phyloP scores from a whole-genome alignment of 768 basidiomycete genomes.

The Imleria badia region DNA sequence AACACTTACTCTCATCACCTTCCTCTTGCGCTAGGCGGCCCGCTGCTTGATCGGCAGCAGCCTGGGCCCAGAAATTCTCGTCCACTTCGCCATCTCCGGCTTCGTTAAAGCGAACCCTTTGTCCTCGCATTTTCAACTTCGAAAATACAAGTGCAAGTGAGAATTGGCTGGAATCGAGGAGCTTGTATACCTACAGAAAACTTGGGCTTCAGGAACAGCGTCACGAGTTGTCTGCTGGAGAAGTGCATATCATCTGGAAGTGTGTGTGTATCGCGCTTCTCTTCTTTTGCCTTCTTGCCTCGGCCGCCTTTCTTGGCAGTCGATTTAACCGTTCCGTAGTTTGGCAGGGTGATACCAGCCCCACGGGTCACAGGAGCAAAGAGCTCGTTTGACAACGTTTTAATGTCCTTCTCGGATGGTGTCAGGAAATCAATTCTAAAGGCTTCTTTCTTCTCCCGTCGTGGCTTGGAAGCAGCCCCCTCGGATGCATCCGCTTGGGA shows the following conservation, averaged over 20 bases:
- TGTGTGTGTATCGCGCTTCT: constrained; percentile 71
- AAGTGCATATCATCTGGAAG: constrained; percentile 99
- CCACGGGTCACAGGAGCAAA: constrained; percentile 78
- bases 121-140: constrained; percentile 89
- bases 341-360: constrained; percentile 65
- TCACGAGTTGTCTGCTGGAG: constrained; percentile 83
- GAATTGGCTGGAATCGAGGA: background rate
- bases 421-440: constrained; percentile 80
- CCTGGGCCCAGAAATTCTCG: constrained; percentile 96
- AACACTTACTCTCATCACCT: constrained; percentile 59
- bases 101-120: constrained; percentile 52
- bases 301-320: constrained; percentile 36
- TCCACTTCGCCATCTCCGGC: constrained; percentile 86
- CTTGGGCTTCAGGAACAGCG: constrained; percentile 94
- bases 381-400: constrained; percentile 64
- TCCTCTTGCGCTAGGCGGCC: constrained; percentile 52
- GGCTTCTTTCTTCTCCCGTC: constrained; percentile 75
- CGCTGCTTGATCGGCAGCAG: constrained; percentile 80
- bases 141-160: constrained; percentile 1
- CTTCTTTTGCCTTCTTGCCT: constrained; percentile 49
- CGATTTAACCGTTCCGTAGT: constrained; percentile 38
- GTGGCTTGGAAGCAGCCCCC: constrained; percentile 48
- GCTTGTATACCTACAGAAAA: constrained; percentile 64
- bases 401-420: constrained; percentile 56
- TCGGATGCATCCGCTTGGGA: constrained; percentile 50